Base-by-base conservation (phyloP, 768 basidiomycete genomes). In the Crepidotus variabilis region DNA sequence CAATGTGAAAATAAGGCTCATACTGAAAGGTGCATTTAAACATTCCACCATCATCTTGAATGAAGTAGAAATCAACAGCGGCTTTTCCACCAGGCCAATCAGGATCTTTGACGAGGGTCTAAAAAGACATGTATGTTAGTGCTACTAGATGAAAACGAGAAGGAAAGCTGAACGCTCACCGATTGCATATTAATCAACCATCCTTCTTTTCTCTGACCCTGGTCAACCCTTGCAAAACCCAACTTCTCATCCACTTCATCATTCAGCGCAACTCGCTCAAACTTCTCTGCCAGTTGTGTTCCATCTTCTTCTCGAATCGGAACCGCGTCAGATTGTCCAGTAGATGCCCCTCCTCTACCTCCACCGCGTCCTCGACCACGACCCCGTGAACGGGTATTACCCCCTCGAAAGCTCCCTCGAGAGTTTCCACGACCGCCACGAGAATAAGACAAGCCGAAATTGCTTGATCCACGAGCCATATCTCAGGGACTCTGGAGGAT, bases 141-240 rank as follows among this genome's bases (percentile, higher is more conserved):
- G 8, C 28, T 28, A 8, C 28, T 54, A 43, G 28, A 47, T 36
- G 16, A 33, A 34, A 48, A 21, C 28, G 43, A 36, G 55, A 51
- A 8, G 43, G 23, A 56, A 47, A 36, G 36, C 14, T 56, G 33
- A n/a, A 51, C 16, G 79, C 90, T 62, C 67, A 94, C 94, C 52
- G 97, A 92, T 69, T 96, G 95, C 96, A 99, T 98, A 67, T 98
- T 98, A 60, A 99, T 86, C 66, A 99, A 75, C 97, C 97, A 98
- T 1, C 95, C 97, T 53, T 91, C 89, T 67, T 78, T 84, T 64
- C 75, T 75, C 2, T 78, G 72, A 0, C 95, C 96, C 66, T 95
- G 90, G 57, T 91, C 85, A 50, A 92, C 76, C 59, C 87, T 80
- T 39, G 75, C 74, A 70, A 98, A 99, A 0, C 97, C 97, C 16